A percentile compares a stretch with the other conserved stretches of the same genome.
phyloP scores from a whole-genome alignment of 2,329 filamentous ascomycete species.

The Fusarium subglutinans region DNA sequence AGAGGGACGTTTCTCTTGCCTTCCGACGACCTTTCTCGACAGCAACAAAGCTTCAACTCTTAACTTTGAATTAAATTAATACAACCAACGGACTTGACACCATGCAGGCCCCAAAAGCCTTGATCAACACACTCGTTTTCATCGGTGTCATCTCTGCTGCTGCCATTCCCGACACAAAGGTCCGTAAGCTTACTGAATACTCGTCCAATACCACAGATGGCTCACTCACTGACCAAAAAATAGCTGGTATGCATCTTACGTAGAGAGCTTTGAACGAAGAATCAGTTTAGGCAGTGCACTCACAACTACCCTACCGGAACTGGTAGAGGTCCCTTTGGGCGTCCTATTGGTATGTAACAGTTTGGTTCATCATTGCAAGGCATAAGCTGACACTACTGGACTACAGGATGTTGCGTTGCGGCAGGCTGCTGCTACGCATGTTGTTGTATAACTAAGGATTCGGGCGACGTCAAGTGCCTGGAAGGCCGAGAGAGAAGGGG shows the following conservation, averaged over 20 bases:
- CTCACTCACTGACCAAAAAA: background rate
- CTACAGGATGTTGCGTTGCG: background rate
- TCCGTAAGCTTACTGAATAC: no score
- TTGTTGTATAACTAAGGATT: background rate
- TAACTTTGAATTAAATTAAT: fast-evolving
- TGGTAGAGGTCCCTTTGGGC: no score
- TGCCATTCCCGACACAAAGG: no score
- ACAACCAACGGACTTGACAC: background rate
- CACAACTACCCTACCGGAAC: background rate
- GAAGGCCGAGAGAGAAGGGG: no score
- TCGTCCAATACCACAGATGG: background rate
- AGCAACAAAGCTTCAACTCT: background rate
- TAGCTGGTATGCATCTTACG: background rate
- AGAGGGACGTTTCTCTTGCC: background rate
- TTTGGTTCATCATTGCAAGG: background rate
- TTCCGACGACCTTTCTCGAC: background rate
- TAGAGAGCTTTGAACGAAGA: background rate
- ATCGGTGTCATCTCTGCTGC: background rate
- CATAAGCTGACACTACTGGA: background rate
- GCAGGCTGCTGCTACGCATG: no score
- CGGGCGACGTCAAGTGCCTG: background rate
- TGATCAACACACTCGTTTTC: background rate
- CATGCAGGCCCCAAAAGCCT: background rate
- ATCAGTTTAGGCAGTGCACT: background rate
- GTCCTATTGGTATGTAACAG: no score